Percentiles rank a stretch among this genome's conserved stretches.
These are phyloP conservation scores for Colletotrichum tamarilloi DNA, from an alignment of 2,329 filamentous ascomycete genomes.

Conservation along the genomic window DNA sequence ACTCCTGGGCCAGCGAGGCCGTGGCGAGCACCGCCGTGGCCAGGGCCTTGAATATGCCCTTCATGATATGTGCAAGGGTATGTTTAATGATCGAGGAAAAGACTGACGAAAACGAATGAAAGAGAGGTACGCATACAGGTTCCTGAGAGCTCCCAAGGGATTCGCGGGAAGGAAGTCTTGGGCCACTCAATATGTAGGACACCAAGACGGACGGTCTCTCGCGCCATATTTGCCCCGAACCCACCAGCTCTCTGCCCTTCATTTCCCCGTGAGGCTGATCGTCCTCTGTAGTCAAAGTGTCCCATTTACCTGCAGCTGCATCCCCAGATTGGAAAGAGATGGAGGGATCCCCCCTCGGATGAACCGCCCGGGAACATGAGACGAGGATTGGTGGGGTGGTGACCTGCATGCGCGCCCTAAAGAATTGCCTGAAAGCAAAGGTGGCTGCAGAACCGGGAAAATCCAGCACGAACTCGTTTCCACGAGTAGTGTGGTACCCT, in stretches of 20 bases:
- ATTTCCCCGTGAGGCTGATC: background rate
- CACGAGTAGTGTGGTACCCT: constrained; percentile 22
- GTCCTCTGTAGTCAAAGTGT: background rate
- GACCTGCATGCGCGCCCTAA: background rate
- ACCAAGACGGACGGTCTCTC: background rate
- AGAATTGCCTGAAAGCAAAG: background rate
- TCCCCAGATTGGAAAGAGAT: background rate
- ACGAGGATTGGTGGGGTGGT: background rate
- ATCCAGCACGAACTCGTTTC: constrained; percentile 17
- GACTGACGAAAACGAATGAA: constrained; percentile 8
- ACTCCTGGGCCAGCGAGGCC: constrained; percentile 15
- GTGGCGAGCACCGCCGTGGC: constrained; percentile 6
- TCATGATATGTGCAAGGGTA: constrained; percentile 2
- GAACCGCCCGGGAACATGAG: background rate
- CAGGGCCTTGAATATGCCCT: constrained; percentile 19
- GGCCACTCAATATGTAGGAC: constrained; percentile 8
- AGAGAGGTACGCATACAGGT: background rate
- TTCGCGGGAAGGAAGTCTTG: background rate
- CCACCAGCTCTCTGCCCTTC: background rate
- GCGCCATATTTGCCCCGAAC: constrained; percentile 17
- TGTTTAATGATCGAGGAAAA: background rate
- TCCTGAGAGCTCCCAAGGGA: background rate
- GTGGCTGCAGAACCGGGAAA: constrained; percentile 1
- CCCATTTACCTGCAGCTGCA: background rate
- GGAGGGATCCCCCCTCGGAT: background rate